Percentiles rank a stretch among this genome's conserved stretches.
These are phyloP conservation scores for Podospora pseudocomata DNA, from an alignment of 495 filamentous ascomycete species.

Conservation along the genomic window DNA sequence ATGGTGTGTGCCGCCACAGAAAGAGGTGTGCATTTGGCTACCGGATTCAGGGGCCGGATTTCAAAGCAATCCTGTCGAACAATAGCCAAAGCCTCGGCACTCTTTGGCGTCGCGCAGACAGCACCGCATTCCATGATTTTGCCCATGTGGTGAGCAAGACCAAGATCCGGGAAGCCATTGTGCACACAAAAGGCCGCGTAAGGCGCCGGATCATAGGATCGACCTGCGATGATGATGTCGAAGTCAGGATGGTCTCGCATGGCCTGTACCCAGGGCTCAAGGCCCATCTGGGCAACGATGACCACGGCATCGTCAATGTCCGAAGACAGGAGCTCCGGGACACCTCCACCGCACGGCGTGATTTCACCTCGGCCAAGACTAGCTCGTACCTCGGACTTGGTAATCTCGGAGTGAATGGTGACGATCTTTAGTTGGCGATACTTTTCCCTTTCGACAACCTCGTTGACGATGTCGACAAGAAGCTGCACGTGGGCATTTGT, in stretches of 20 bases:
- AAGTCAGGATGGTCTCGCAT: slow-evolving; percentile 41
- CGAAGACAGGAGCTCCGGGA: slow-evolving; percentile 36
- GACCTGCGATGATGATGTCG: slow-evolving; percentile 45
- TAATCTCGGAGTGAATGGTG: slow-evolving; percentile 39
- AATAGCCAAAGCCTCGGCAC: slow-evolving; percentile 35
- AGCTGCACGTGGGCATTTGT: slow-evolving; percentile 43
- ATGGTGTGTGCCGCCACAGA: slow-evolving; percentile 50
- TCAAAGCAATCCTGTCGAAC: slow-evolving; percentile 45
- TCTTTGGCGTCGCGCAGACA: slow-evolving; percentile 45
- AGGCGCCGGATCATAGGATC: slow-evolving; percentile 49
- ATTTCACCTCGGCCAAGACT: slow-evolving; percentile 24
- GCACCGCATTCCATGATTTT: slow-evolving; percentile 54
- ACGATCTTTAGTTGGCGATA: slow-evolving; percentile 39
- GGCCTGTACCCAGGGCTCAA: slow-evolving; percentile 39
- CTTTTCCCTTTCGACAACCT: slow-evolving; percentile 29
- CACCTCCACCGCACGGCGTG: slow-evolving; percentile 31
- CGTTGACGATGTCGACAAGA: slow-evolving; percentile 36
- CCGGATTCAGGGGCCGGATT: slow-evolving; percentile 34
- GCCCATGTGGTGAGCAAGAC: slow-evolving; percentile 42
- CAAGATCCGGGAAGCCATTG: slow-evolving; percentile 13
- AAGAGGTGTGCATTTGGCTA: slow-evolving; percentile 39
- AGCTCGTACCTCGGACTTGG: slow-evolving; percentile 31
- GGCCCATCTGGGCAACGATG: slow-evolving; percentile 39
- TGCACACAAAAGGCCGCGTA: slow-evolving; percentile 42
- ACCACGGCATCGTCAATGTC: slow-evolving; percentile 35